Evolutionary conservation across 1,139 yeast genomes (phyloP).

Genomic region (Debaryomycetaceae sp.): DNA sequence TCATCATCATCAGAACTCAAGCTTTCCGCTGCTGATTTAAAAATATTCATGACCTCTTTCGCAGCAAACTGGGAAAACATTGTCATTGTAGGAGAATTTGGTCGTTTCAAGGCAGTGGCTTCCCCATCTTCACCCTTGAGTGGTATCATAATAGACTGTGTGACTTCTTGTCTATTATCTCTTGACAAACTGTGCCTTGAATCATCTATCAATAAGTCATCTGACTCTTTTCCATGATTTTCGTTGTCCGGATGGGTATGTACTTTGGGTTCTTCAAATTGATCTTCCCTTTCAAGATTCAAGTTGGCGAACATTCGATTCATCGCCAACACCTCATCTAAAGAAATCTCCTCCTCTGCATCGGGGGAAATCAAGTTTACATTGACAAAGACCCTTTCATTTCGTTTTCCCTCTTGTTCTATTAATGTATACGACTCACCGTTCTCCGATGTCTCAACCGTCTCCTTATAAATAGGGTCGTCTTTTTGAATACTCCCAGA

Average conservation of each 20-base stretch:
- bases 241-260: background rate
- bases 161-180: background rate
- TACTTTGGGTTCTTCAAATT: background rate
- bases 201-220: background rate
- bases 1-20: constrained; percentile 21
- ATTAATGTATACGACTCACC: constrained; percentile 44
- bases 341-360: constrained; percentile 44
- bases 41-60: constrained; percentile 72
- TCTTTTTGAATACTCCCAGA: constrained; percentile 20
- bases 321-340: constrained; percentile 60
- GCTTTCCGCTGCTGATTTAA: constrained; percentile 56
- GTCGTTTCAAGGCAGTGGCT: constrained; percentile 18
- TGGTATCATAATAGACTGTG: constrained; percentile 31
- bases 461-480: constrained; percentile 14
- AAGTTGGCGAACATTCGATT: background rate
- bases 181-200: background rate
- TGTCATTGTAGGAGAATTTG: constrained; percentile 74
- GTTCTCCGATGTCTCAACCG: constrained; percentile 2
- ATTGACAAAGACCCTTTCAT: constrained; percentile 64
- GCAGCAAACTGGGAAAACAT: constrained; percentile 72
- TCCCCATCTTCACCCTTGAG: constrained; percentile 22
- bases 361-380: constrained; percentile 52
- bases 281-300: background rate
- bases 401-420: constrained; percentile 54
- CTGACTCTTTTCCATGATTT: background rate